A percentile compares a stretch with the other conserved stretches of the same genome.
Conservation (phyloP, 495 filamentous ascomycete species). For the Pseudotulostoma volvatum region DNA sequence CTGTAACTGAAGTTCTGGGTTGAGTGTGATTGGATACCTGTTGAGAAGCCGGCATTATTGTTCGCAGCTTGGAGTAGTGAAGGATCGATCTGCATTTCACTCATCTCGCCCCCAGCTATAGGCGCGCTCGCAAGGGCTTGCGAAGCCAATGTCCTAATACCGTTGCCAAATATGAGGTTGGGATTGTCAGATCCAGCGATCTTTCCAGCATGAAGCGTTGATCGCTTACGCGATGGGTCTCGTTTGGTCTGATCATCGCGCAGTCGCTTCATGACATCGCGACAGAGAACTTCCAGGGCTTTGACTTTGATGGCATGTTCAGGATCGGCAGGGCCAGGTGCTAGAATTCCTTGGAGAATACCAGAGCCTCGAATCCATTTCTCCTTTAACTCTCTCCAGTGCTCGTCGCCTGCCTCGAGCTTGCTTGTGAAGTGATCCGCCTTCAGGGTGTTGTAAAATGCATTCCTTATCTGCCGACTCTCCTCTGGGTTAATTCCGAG, state of each 20-base stretch:
- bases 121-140: slow-evolving; percentile 34
- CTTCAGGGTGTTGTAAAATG: slow-evolving; percentile 51
- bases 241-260: slow-evolving; percentile 48
- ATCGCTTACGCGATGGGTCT: slow-evolving; percentile 37
- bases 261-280: slow-evolving; percentile 61
- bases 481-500: slow-evolving; percentile 58
- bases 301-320: slow-evolving; percentile 39
- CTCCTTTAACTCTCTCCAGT: slow-evolving; percentile 53
- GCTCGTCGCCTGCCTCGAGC: slow-evolving; percentile 50
- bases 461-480: slow-evolving; percentile 45
- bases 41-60: slow-evolving; percentile 31
- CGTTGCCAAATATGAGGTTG: slow-evolving; percentile 23
- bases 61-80: slow-evolving; percentile 35
- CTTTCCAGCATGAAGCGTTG: slow-evolving; percentile 7
- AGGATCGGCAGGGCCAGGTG: slow-evolving; percentile 36
- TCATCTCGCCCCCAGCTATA: slow-evolving; percentile 25
- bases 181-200: slow-evolving; percentile 10
- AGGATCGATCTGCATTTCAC: slow-evolving; percentile 51
- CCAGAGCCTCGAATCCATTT: slow-evolving; percentile 47
- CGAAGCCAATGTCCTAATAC: slow-evolving; percentile 36
- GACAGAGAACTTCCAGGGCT: slow-evolving; percentile 51
- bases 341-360: slow-evolving; percentile 40
- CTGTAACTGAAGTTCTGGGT: slow-evolving; percentile 22
- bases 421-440: slow-evolving; percentile 59
- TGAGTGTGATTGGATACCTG: slow-evolving; percentile 24